Base-by-base conservation (phyloP, 140 eudicot genomes). In the Bidens hawaiensis region DNA sequence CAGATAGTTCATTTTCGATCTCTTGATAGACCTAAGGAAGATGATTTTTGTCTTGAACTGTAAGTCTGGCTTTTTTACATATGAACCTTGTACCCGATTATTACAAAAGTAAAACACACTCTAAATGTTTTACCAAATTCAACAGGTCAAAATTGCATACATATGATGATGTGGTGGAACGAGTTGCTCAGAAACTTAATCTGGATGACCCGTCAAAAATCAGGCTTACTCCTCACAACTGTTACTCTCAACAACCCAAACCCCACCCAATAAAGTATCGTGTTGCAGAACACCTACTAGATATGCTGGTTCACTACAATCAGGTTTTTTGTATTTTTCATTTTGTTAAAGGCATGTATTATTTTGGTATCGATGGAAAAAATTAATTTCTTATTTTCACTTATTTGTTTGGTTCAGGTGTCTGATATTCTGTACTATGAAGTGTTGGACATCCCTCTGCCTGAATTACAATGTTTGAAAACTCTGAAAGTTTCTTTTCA, bases 161-260 rank as follows among this genome's bases (percentile, higher is more conserved):
- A 50, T 83, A 83, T 70, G 86, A 83, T 70, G 90, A 83, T 30
- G 86, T 83, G 42, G 86, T 81, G 50, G 90, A 83, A 68, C 60
- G 76, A 70, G 81, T 80, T 40, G 90, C 90, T 62, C 69, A 14
- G 52, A 73, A 67, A 67, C 79, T 83, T 70, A 69, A 74, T 42
- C 62, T 83, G 64, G 84, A 80, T 25, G 90, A 83, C 81, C 86
- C 90, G 3, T 70, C 86, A 0, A 83, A 80, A 73, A 83, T 83
- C 75, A 83, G 90, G 78, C 86, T 83, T n/a, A 83, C 90, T 34
- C 75, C 86, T 78, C 90, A 83, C 73, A 83, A 83, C 70, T 80
- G 90, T 50, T 83, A 83, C 68, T 80, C 90, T 53, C 90, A 83
- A 64, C 90, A 83, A 52, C 90, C 90, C 16, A 83, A 80, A 41